Conservation (phyloP, 352 stramenopile species). For the Phytopythium kandeliae region DNA sequence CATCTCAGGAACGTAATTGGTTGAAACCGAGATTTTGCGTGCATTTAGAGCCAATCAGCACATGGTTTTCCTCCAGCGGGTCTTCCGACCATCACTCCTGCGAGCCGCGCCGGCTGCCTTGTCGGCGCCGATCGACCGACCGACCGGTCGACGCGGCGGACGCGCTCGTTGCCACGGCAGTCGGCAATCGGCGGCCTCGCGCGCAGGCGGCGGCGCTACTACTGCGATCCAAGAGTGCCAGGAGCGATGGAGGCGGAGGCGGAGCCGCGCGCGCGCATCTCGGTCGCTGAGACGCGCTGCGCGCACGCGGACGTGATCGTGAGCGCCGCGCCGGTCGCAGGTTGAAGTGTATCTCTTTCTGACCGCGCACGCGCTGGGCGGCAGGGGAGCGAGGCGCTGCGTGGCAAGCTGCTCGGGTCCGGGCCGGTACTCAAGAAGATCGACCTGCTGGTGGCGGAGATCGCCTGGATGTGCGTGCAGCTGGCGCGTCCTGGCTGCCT, state of each 20-base stretch:
- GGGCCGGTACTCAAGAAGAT: conserved; percentile 47
- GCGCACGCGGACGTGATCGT: conserved; percentile 21
- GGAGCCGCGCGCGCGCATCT: conserved; percentile 8
- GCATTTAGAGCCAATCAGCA: too few relatives aligned
- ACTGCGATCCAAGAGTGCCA: neutral
- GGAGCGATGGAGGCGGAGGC: neutral
- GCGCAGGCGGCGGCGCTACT: neutral
- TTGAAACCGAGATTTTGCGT: too few relatives aligned
- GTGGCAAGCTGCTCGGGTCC: conserved; percentile 40
- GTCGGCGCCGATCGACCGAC: too few relatives aligned
- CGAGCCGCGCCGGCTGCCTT: too few relatives aligned
- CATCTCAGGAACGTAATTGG: too few relatives aligned
- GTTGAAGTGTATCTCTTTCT: too few relatives aligned
- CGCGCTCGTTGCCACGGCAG: neutral
- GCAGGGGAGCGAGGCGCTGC: conserved; percentile 40
- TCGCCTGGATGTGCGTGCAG: conserved; percentile 5
- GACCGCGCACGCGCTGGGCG: too few relatives aligned
- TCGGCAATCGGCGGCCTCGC: neutral
- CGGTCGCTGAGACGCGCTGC: conserved; percentile 20
- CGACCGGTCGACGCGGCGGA: too few relatives aligned
- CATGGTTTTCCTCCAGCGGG: too few relatives aligned
- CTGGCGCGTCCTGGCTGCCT: neutral
- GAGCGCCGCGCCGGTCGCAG: neutral
- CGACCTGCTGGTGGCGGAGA: conserved; percentile 14
- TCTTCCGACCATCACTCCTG: too few relatives aligned